Base-by-base conservation (phyloP, 1,284 basidiomycete species). In the Leucoagaricus sp. region DNA sequence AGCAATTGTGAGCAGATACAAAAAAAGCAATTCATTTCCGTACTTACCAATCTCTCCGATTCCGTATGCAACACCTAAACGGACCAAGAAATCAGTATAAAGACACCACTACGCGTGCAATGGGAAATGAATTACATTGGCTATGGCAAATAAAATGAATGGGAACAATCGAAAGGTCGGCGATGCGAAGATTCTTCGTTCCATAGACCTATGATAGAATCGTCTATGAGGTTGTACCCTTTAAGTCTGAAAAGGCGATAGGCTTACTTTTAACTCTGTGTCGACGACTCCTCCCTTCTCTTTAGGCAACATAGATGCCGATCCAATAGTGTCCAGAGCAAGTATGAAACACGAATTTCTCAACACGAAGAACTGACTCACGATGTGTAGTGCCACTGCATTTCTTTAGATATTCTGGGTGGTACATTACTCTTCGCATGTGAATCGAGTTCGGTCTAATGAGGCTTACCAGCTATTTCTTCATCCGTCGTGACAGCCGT, bases 291-390 rank as follows among this genome's bases (percentile, higher is more conserved):
- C 87, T 28, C 81, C 80, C 55, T 79, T 72, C 25, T 78, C 75
- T 38, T 73, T 66, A 13, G 86, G 86, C 40, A 87, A 72, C 86
- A 88, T 87, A 0, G 84, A 78, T 54, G 76, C 80, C 4, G 75
- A 72, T 2, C 76, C 77, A 28, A 67, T 61, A 1, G 72, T 72
- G 57, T 80, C 75, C 76, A n/a, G n/a, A n/a, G n/a, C n/a, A n/a
- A 13, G 19, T 25, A 40, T 42, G 7, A 25, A 12, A 42, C 21
- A 10, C 21, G 10, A 23, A 23, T 8, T 23, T 23, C 17, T 9
- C n/a, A n/a, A n/a, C n/a, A n/a, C n/a, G n/a, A n/a, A n/a, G 12
- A 21, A 41, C 19, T 1, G 21, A 42, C 41, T 42, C 19, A 42
- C 41, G 41, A 12, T 23, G 25, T 6, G 41, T 42, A 12, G 41